Conservation (phyloP, 2,329 filamentous ascomycete species). For the Harringtonia lauricola region DNA sequence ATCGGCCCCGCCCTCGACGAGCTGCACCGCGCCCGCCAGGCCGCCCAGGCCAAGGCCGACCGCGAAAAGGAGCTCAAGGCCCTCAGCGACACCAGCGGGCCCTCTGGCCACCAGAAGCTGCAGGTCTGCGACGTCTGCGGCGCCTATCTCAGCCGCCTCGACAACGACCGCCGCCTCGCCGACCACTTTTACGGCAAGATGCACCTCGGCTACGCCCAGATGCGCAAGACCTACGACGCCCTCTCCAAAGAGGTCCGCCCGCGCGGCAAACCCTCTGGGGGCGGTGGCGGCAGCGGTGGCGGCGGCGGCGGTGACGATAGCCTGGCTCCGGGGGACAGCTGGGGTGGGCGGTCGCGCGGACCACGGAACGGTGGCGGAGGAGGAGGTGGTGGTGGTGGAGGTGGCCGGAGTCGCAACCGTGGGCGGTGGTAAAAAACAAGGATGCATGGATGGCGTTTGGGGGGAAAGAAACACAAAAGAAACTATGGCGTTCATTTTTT, state of each 20-base stretch:
- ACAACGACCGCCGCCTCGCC: conserved; percentile 87
- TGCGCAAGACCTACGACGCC: conserved; percentile 87
- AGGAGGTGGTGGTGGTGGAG: too few species aligned
- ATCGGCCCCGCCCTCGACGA: conserved; percentile 79
- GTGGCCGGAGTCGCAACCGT: conserved; percentile 40
- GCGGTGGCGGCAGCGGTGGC: conserved; percentile 29
- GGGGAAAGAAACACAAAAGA: not conserved
- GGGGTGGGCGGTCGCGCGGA: conserved; percentile 30
- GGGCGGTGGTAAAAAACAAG: conserved; percentile 36
- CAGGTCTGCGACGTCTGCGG: conserved; percentile 98
- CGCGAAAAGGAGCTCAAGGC: conserved; percentile 82
- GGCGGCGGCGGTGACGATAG: conserved; percentile 35
- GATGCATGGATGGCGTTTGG: not conserved
- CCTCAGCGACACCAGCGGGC: conserved; percentile 82
- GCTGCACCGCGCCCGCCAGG: conserved; percentile 72
- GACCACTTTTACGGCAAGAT: conserved; percentile 99
- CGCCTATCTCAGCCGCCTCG: conserved; percentile 81
- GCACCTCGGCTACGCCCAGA: conserved; percentile 95
- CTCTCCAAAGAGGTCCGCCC: conserved; percentile 74
- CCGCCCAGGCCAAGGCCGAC: conserved; percentile 71
- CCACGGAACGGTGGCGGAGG: conserved; percentile 40
- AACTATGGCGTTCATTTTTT: not conserved
- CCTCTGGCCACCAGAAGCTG: conserved; percentile 91
- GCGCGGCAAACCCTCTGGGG: conserved; percentile 26
- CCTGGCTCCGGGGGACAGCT: conserved; percentile 21